phyloP scores from a whole-genome alignment of 441 rosid genomes.

The Syzygium malaccense region DNA sequence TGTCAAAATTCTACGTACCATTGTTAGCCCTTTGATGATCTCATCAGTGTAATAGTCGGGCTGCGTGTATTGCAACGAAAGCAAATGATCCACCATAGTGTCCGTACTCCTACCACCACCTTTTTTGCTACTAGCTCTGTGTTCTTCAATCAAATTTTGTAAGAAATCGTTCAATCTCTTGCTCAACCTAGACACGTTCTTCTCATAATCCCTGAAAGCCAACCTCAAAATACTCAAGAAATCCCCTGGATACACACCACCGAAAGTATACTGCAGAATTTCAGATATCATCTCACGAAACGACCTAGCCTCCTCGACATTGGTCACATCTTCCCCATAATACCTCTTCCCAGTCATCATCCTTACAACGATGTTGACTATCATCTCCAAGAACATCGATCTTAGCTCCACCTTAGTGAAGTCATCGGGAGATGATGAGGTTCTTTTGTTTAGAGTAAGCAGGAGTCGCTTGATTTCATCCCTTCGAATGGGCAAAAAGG shows the following conservation, averaged over 20 bases:
- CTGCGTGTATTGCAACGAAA: background rate
- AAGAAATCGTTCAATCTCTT: background rate
- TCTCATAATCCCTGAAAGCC: background rate
- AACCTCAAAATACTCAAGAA: conserved; percentile 4
- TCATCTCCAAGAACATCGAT: background rate
- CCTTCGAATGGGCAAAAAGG: background rate
- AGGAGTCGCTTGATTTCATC: background rate
- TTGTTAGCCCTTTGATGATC: background rate
- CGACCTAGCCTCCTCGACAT: background rate
- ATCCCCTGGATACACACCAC: background rate
- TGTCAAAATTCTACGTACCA: background rate
- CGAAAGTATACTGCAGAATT: background rate
- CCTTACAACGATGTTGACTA: background rate
- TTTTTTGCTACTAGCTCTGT: background rate
- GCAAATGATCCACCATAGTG: background rate
- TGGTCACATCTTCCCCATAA: background rate
- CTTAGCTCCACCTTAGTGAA: background rate
- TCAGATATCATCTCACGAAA: background rate
- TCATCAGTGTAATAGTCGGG: background rate
- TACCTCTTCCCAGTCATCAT: conserved; percentile 12
- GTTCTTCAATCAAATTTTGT: background rate
- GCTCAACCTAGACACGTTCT: background rate
- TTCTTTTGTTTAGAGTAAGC: background rate
- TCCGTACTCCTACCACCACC: background rate
- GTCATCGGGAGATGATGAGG: background rate